Conservation (phyloP, 2,329 filamentous ascomycete genomes). For the Orbilia brochopaga region DNA sequence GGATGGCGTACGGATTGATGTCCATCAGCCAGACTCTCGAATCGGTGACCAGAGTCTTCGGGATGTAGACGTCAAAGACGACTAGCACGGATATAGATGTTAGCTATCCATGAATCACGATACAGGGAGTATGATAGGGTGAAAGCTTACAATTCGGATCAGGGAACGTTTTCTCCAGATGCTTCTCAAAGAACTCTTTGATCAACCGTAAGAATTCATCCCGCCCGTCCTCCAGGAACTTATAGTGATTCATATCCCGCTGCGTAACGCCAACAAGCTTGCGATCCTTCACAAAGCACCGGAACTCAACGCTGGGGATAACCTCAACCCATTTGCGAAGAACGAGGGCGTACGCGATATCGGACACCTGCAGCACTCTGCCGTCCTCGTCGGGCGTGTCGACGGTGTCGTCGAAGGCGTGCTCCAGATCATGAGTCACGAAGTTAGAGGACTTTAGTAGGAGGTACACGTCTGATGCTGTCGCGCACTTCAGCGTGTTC, state of each 20-base stretch:
- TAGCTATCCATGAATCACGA: neutral
- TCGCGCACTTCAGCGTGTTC: constrained; percentile 90
- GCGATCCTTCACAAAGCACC: constrained; percentile 88
- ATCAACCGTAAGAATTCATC: constrained; percentile 72
- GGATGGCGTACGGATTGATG: constrained; percentile 89
- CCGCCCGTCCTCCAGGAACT: constrained; percentile 73
- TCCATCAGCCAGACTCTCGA: constrained; percentile 82
- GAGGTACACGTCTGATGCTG: constrained; percentile 89
- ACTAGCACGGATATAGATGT: constrained; percentile 57
- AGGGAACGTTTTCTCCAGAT: constrained; percentile 77
- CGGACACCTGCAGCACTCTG: constrained; percentile 20
- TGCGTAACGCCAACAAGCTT: constrained; percentile 83
- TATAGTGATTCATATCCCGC: constrained; percentile 87
- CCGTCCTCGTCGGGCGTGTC: constrained; percentile 56
- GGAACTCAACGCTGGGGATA: constrained; percentile 90
- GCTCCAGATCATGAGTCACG: constrained; percentile 88
- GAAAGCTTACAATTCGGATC: constrained; percentile 68
- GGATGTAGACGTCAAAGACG: constrained; percentile 90
- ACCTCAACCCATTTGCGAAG: constrained; percentile 86
- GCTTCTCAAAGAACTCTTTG: constrained; percentile 75
- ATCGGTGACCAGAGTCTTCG: constrained; percentile 69
- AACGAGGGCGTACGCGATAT: constrained; percentile 76
- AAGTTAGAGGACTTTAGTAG: constrained; percentile 95
- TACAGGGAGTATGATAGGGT: neutral
- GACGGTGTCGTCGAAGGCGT: constrained; percentile 81